These are phyloP conservation scores for Papiliotrema laurentii DNA, from an alignment of 1,284 basidiomycete species.

Conservation along the genomic window DNA sequence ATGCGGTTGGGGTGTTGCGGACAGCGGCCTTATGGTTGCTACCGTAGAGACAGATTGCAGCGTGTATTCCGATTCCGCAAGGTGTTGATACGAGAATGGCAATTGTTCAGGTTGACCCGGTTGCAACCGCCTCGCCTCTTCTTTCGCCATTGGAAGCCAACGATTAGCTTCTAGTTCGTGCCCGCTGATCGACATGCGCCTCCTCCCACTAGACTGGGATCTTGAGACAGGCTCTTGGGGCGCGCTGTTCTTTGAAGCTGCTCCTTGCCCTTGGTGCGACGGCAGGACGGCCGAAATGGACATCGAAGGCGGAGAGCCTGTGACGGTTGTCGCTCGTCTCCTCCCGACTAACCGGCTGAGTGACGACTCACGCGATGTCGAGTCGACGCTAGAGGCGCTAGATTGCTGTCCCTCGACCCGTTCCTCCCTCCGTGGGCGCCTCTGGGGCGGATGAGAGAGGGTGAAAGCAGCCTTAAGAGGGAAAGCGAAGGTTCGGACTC, in stretches of 20 bases:
- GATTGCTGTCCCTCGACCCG: no score
- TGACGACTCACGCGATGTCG: no score
- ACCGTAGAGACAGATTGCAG: conserved; percentile 28
- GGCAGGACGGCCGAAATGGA: neutral
- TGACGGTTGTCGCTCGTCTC: neutral
- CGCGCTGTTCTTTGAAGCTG: no score
- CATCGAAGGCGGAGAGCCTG: no score
- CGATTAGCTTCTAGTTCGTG: conserved; percentile 13
- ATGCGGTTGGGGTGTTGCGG: conserved; percentile 17
- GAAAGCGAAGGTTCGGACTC: conserved; percentile 12
- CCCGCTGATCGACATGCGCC: conserved; percentile 19
- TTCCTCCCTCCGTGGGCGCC: conserved; percentile 6
- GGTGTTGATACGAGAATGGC: conserved; percentile 25
- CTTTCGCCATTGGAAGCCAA: conserved; percentile 21
- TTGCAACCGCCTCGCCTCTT: conserved; percentile 20
- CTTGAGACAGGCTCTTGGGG: neutral
- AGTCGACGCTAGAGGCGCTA: no score
- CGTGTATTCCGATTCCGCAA: conserved; percentile 24
- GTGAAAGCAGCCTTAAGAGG: conserved; percentile 14
- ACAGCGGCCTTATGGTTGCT: conserved; percentile 22
- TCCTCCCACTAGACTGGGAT: neutral
- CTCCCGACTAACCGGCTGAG: no score
- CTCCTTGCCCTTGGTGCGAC: neutral
- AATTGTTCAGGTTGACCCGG: conserved; percentile 4
- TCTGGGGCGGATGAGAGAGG: conserved; percentile 8